Percentiles rank a stretch among this genome's conserved stretches.
phyloP scores from a whole-genome alignment of 2,329 filamentous ascomycete genomes.

The Atkinsonella texensis region DNA sequence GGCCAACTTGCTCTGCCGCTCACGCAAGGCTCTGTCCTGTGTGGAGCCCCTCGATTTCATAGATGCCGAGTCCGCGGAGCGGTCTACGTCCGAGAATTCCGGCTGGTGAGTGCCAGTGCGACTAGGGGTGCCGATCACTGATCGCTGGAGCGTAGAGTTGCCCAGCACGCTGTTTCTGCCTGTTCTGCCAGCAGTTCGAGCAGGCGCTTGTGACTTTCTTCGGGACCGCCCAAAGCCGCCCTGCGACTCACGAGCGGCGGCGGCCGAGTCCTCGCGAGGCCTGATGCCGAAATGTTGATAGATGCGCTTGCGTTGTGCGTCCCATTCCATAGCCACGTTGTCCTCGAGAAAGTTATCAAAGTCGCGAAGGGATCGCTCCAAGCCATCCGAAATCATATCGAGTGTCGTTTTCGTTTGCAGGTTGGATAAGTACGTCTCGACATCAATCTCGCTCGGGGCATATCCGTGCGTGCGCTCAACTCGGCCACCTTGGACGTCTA shows the following conservation, averaged over 20 bases:
- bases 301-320: constrained; percentile 80
- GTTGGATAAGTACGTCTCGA: constrained; percentile 71
- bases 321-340: constrained; percentile 92
- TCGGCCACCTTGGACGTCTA: constrained; percentile 47
- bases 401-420: constrained; percentile 84
- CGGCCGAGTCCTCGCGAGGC: constrained; percentile 35
- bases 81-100: constrained; percentile 58
- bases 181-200: constrained; percentile 18
- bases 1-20: constrained; percentile 74
- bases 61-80: constrained; percentile 36
- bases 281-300: constrained; percentile 94
- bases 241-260: constrained; percentile 33
- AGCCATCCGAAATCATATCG: constrained; percentile 82
- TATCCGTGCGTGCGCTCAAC: constrained; percentile 31
- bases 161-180: constrained; percentile 40
- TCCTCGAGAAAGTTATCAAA: constrained; percentile 93
- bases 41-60: constrained; percentile 34
- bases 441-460: constrained; percentile 47
- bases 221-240: constrained; percentile 50
- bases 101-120: constrained; percentile 45
- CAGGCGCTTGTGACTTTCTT: constrained; percentile 34
- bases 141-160: constrained; percentile 61
- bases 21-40: constrained; percentile 65
- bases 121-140: constrained; percentile 73
- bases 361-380: constrained; percentile 78